Evolutionary conservation across 2,329 filamentous ascomycete genomes (phyloP).

Genomic region (Byssochlamys sp.): DNA sequence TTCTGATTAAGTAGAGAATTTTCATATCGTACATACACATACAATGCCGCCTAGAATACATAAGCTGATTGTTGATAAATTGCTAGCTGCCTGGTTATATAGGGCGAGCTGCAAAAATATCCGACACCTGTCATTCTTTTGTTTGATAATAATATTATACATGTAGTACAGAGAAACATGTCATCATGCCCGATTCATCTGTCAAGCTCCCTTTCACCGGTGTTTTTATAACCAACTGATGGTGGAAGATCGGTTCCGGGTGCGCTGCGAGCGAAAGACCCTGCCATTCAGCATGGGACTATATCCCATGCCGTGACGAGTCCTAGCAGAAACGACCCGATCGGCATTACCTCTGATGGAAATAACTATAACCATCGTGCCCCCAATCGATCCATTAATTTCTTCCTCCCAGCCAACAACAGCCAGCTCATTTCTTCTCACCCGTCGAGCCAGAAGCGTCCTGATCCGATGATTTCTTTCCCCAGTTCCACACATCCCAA

Average conservation of each 20-base stretch:
- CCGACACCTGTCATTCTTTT: neutral
- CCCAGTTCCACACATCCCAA: slow-evolving; percentile 38
- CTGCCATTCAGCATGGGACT: too few species aligned
- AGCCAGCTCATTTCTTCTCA: slow-evolving; percentile 6
- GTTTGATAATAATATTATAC: neutral
- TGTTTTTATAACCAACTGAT: too few species aligned
- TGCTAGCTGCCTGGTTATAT: neutral
- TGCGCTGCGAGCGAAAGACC: too few species aligned
- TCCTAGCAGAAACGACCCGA: too few species aligned
- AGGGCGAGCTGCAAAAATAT: neutral
- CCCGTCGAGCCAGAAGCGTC: slow-evolving; percentile 9
- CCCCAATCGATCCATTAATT: neutral
- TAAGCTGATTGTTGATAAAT: neutral
- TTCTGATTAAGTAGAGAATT: neutral
- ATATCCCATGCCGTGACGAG: too few species aligned
- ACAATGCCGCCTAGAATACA: neutral
- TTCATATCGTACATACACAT: neutral
- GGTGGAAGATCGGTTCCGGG: neutral
- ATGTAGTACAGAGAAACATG: neutral
- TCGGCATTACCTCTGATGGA: too few species aligned
- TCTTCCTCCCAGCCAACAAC: neutral
- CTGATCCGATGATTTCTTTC: slow-evolving; percentile 15
- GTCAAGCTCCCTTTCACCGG: neutral
- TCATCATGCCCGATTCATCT: neutral
- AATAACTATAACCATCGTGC: too few species aligned